Conservation (phyloP, 768 basidiomycete species). For the Lentinula sp. region DNA sequence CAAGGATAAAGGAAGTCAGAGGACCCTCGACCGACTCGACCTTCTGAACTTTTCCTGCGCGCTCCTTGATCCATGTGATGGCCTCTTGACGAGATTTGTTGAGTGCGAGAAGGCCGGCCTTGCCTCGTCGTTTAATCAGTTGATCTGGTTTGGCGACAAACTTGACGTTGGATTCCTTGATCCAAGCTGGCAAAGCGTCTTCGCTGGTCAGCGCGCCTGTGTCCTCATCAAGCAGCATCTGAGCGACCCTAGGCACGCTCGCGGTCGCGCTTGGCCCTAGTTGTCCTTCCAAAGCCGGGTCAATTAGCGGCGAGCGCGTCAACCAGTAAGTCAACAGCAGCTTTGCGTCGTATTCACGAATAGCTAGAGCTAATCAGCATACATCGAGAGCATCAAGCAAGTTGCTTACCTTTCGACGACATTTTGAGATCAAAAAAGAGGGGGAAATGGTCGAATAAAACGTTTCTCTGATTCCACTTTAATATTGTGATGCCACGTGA, state of each 20-base stretch:
- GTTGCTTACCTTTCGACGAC: conserved; percentile 10
- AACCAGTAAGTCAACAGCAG: conserved; percentile 97
- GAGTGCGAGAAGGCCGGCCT: conserved; percentile 90
- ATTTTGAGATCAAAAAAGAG: conserved; percentile 5
- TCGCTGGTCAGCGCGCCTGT: conserved; percentile 49
- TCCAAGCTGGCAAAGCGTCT: conserved; percentile 6
- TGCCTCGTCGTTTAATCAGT: conserved; percentile 98
- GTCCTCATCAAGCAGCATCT: conserved; percentile 76
- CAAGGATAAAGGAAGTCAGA: conserved; percentile 95
- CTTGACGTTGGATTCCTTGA: conserved; percentile 33
- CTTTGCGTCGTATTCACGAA: conserved; percentile 99
- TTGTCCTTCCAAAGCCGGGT: conserved; percentile 11
- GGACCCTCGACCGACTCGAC: conserved; percentile 94
- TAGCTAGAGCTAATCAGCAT: conserved; percentile 30
- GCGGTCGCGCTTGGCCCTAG: conserved; percentile 31
- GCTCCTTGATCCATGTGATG: conserved; percentile 78
- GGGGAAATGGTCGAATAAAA: not conserved
- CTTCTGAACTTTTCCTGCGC: conserved; percentile 91
- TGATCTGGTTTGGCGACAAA: conserved; percentile 97
- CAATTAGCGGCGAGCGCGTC: conserved; percentile 78
- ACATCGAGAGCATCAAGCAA: conserved; percentile 1
- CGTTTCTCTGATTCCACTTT: not conserved
- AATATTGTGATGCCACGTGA: not conserved
- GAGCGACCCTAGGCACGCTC: conserved; percentile 66
- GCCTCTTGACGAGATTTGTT: conserved; percentile 92